A percentile compares a stretch with the other conserved stretches of the same genome.
Evolutionary conservation across 1,284 basidiomycete species (phyloP).

Genomic region (Sporisorium sorghi): DNA sequence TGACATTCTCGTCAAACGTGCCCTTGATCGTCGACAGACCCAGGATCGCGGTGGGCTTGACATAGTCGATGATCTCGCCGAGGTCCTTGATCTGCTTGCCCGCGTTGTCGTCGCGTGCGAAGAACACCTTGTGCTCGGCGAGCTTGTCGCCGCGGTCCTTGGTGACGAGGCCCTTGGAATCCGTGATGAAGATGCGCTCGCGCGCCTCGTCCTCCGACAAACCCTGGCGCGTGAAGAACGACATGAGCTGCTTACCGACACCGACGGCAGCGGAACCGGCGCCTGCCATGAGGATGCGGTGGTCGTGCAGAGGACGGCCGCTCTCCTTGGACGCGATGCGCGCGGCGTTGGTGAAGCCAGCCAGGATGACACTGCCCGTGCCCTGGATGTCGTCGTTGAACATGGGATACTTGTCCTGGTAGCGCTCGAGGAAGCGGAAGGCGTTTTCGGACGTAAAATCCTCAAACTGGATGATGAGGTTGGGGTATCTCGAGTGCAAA

Average conservation of each 20-base stretch:
- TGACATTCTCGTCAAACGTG: constrained; percentile 82
- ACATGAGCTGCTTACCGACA: constrained; percentile 68
- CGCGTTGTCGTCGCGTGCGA: constrained; percentile 64
- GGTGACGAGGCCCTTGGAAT: constrained; percentile 67
- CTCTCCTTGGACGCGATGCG: constrained; percentile 80
- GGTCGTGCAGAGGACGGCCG: constrained; percentile 77
- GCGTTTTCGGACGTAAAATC: constrained; percentile 68
- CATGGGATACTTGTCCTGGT: constrained; percentile 65
- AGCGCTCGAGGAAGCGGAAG: constrained; percentile 65
- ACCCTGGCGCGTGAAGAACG: constrained; percentile 65
- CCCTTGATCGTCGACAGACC: constrained; percentile 88
- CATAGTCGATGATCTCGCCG: constrained; percentile 83
- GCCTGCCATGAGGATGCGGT: constrained; percentile 90
- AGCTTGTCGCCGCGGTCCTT: constrained; percentile 64
- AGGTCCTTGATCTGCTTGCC: constrained; percentile 71
- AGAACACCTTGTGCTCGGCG: constrained; percentile 63
- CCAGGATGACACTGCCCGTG: constrained; percentile 78
- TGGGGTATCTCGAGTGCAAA: constrained; percentile 74
- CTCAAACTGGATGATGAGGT: constrained; percentile 87
- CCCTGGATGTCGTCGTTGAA: constrained; percentile 85
- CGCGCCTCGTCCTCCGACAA: constrained; percentile 62
- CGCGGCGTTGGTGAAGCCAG: constrained; percentile 89
- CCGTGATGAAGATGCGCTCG: constrained; percentile 65
- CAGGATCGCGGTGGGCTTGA: constrained; percentile 89
- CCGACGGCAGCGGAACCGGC: constrained; percentile 89